Base-by-base conservation (phyloP, 768 basidiomycete genomes). In the Xerocomus spinulosus region DNA sequence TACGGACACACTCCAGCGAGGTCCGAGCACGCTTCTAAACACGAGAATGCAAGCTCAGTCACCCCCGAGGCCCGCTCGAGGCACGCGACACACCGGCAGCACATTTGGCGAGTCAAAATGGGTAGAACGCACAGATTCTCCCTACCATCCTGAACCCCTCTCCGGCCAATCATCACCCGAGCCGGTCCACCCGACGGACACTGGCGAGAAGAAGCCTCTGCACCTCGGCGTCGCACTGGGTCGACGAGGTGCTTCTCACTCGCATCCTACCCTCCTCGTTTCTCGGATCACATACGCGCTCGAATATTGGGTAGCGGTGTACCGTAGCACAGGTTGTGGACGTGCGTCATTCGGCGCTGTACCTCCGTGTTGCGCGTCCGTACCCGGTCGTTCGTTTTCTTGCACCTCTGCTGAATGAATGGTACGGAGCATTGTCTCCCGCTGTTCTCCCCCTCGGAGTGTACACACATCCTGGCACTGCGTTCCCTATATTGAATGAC, bases 181-280 rank as follows among this genome's bases (percentile, higher is more conserved):
- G 55, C 71, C 0, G 73, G 74, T 5, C 70, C 71, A 44, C 54
- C 34, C 1, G 69, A 67, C 43, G 74, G 74, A 1, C 59, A 58
- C 23, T 73, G 73, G 74, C 70, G 73, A 25, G 55, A 60, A 26
- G 48, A 55, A 18, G 68, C 73, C 32, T 70, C 64, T 73, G 5
- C 54, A 52, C 38, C 52, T 55, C 20, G 39, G 58, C 10, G 37
- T 40, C 9, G 7, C 55, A 15, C 28, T 67, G 15, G 51, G 53
- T 47, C 24, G 46, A 59, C 34, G 55, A 60, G 62, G 68, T 62
- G 33, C 17, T 25, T 14, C 35, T 36, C 17, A 18, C 34, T n/a
- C 6, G 33, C n/a, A 32, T 32, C 32, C 32, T n/a, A n/a, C 35
- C 18, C 14, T 18, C 12, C 14, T 29, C n/a, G 15, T 21, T 47